Conservation (phyloP, 768 basidiomycete genomes). For the Trametes cinnabarina region DNA sequence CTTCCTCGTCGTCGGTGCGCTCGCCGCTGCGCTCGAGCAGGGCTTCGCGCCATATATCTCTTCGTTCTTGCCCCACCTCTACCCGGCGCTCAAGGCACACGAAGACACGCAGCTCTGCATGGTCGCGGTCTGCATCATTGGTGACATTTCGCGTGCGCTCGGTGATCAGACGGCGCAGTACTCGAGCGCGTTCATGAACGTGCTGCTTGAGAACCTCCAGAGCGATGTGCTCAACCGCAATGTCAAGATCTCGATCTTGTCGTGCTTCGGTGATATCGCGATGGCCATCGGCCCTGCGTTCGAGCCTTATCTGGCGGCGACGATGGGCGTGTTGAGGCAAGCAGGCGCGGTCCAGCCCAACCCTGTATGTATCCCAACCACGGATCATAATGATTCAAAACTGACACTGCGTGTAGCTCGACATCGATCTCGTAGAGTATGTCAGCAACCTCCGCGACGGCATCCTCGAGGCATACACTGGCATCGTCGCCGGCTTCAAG, state of each 20-base stretch:
- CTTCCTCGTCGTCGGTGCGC: constrained; percentile 88
- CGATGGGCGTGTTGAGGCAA: constrained; percentile 88
- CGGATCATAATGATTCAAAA: neutral
- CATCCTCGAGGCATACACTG: constrained; percentile 95
- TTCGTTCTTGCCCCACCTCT: constrained; percentile 83
- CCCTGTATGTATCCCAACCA: constrained; percentile 54
- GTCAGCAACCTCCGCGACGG: constrained; percentile 87
- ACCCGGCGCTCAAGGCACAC: constrained; percentile 84
- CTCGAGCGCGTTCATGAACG: constrained; percentile 86
- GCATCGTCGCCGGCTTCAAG: constrained; percentile 89
- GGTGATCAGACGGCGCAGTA: constrained; percentile 83
- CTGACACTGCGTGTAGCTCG: constrained; percentile 46
- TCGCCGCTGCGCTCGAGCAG: constrained; percentile 68
- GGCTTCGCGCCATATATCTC: constrained; percentile 80
- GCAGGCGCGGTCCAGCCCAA: constrained; percentile 87
- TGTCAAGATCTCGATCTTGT: constrained; percentile 95
- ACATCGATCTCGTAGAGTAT: constrained; percentile 91
- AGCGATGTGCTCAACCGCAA: constrained; percentile 87
- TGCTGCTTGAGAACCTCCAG: constrained; percentile 86
- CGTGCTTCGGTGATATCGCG: constrained; percentile 96
- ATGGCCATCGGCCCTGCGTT: constrained; percentile 85
- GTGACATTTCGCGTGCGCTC: constrained; percentile 93
- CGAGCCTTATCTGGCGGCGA: constrained; percentile 85
- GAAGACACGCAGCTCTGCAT: constrained; percentile 96
- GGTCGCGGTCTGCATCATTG: constrained; percentile 93